Evolutionary conservation across 1,139 yeast species (phyloP).

Genomic region (Arxiozyma slooffiae): DNA sequence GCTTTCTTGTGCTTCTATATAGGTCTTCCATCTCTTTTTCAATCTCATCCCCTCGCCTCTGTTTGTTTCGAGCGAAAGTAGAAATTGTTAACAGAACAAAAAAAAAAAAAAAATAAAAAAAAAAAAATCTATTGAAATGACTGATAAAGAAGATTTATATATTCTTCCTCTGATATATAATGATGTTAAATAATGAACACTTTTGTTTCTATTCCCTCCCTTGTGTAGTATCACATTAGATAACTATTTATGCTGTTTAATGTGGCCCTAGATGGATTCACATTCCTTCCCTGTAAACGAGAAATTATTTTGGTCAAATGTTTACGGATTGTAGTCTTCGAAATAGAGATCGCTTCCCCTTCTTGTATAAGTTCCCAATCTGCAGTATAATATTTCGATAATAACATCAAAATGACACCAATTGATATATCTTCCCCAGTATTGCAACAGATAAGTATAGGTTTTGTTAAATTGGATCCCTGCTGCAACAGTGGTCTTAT

Average conservation of each 20-base stretch:
- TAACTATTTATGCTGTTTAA: slow-evolving; percentile 53
- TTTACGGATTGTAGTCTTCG: slow-evolving; percentile 47
- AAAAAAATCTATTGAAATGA: background rate
- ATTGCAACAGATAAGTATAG: slow-evolving; percentile 46
- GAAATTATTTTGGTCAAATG: slow-evolving; percentile 46
- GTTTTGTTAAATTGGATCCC: slow-evolving; percentile 5
- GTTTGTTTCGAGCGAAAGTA: background rate
- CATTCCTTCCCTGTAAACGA: slow-evolving; percentile 30
- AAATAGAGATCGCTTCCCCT: slow-evolving; percentile 19
- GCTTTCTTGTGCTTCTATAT: too few relatives aligned
- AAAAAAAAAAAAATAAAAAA: too few relatives aligned
- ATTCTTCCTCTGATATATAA: background rate
- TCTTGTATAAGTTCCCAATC: slow-evolving; percentile 32
- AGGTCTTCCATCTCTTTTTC: too few relatives aligned
- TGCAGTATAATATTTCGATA: slow-evolving; percentile 39
- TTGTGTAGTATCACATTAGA: slow-evolving; percentile 29
- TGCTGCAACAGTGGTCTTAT: background rate
- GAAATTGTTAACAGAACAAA: background rate
- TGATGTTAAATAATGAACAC: too few relatives aligned
- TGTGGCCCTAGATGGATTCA: slow-evolving; percentile 71
- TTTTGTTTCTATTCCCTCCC: background rate
- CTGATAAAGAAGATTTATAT: background rate
- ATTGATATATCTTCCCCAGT: slow-evolving; percentile 58
- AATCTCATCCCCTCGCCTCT: background rate
- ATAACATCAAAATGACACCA: slow-evolving; percentile 46